These are phyloP conservation scores for Spizellomyces sp. DNA, from an alignment of 192 early-diverging fungal genomes.

Conservation along the genomic window DNA sequence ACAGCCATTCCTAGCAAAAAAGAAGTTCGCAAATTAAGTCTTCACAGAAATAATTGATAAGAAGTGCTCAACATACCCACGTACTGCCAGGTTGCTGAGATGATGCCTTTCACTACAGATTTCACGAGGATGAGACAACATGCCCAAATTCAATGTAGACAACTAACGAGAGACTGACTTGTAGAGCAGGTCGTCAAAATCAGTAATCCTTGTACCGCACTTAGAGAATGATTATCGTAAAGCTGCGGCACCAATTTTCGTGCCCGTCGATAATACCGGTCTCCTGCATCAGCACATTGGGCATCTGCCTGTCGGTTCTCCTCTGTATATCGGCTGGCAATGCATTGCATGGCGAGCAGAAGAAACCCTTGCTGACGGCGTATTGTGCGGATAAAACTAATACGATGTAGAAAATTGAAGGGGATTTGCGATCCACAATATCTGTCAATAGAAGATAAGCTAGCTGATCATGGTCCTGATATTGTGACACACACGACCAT, in stretches of 20 bases:
- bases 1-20: slow-evolving; percentile 8
- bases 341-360: slow-evolving; percentile 22
- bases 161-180: background rate
- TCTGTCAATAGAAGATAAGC: background rate
- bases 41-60: background rate
- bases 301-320: background rate
- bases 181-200: slow-evolving; percentile 13
- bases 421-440: slow-evolving; percentile 15
- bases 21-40: background rate
- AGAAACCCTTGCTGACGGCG: slow-evolving; percentile 15
- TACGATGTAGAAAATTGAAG: slow-evolving; percentile 10
- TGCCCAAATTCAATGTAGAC: background rate
- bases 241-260: slow-evolving; percentile 6
- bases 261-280: slow-evolving; percentile 9
- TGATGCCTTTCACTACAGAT: slow-evolving; percentile 8
- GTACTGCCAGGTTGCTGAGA: slow-evolving; percentile 16
- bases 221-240: slow-evolving; percentile 6
- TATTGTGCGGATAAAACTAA: slow-evolving; percentile 8
- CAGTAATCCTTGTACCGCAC: slow-evolving; percentile 18
- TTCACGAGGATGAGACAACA: background rate
- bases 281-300: slow-evolving; percentile 2
- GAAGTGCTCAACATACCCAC: background rate
- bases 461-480: background rate
- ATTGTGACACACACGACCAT: background rate
- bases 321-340: slow-evolving; percentile 4